These are phyloP conservation scores for Saccharomycopsis synnaedendra DNA, from an alignment of 805 yeast species.

Conservation along the genomic window DNA sequence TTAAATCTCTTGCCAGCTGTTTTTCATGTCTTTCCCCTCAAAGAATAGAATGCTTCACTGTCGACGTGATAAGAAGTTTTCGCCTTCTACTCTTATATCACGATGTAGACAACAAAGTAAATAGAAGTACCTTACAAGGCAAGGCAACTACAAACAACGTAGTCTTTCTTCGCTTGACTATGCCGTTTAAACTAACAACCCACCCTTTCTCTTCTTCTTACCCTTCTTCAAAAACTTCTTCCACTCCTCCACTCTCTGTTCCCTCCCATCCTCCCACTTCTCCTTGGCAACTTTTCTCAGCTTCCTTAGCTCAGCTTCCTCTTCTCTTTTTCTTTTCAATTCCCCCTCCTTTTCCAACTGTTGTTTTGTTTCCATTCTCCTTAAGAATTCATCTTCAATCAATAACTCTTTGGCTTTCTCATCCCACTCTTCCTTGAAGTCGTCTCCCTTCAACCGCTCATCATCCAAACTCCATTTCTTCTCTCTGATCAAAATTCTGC, in stretches of 20 bases:
- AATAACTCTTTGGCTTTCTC: constrained; percentile 30
- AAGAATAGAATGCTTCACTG: too few relatives aligned
- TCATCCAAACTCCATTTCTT: constrained; percentile 28
- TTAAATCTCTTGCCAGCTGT: too few relatives aligned
- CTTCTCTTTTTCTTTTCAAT: constrained; percentile 23
- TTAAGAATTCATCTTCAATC: constrained; percentile 34
- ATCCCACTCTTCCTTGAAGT: constrained; percentile 31
- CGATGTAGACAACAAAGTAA: too few relatives aligned
- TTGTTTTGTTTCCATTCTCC: constrained; percentile 30
- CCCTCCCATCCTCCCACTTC: constrained; percentile 54
- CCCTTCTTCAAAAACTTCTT: constrained; percentile 34
- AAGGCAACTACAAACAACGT: too few relatives aligned
- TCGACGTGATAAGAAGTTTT: too few relatives aligned
- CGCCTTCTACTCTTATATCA: too few relatives aligned
- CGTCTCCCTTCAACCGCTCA: constrained; percentile 24
- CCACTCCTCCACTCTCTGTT: constrained; percentile 50
- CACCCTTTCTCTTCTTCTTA: constrained; percentile 35
- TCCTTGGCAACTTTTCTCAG: constrained; percentile 28
- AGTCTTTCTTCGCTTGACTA: too few relatives aligned
- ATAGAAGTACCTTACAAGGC: too few relatives aligned
- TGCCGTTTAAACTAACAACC: too few relatives aligned
- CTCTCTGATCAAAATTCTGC: constrained; percentile 27
- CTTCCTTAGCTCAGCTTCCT: constrained; percentile 22
- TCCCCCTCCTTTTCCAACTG: constrained; percentile 31
- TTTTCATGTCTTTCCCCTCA: too few relatives aligned